Conservation (phyloP, 1,284 basidiomycete species). For the Rhodofomes roseus region DNA sequence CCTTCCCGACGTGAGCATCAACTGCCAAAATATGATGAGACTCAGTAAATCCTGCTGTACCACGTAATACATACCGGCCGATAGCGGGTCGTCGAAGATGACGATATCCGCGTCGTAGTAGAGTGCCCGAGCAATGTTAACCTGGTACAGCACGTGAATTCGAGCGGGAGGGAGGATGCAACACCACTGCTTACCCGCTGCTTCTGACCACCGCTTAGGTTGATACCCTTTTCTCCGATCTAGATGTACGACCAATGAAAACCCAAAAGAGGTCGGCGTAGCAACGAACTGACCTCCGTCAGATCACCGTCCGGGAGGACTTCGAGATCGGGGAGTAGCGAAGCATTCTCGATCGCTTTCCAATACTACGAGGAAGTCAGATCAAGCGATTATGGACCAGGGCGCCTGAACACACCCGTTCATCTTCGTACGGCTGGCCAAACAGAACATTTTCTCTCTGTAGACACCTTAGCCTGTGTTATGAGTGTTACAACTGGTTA, state of each 20-base stretch:
- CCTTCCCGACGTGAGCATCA: constrained; percentile 69
- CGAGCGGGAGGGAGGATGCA: background rate
- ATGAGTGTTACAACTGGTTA: background rate
- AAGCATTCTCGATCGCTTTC: constrained; percentile 58
- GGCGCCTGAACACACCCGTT: constrained; percentile 22
- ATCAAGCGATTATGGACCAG: background rate
- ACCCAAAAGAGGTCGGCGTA: background rate
- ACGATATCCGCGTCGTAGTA: constrained; percentile 72
- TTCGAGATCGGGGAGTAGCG: constrained; percentile 65
- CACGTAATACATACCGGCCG: constrained; percentile 44
- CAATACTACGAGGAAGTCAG: constrained; percentile 43
- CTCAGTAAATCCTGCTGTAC: background rate
- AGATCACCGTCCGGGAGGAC: constrained; percentile 72
- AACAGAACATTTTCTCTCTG: constrained; percentile 66
- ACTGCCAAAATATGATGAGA: constrained; percentile 32
- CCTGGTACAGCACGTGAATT: constrained; percentile 24
- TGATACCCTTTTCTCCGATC: constrained; percentile 70
- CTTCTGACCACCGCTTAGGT: constrained; percentile 57
- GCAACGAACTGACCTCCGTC: constrained; percentile 48
- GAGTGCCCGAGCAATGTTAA: constrained; percentile 72
- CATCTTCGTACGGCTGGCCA: constrained; percentile 64
- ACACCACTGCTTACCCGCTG: constrained; percentile 41
- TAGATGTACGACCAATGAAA: constrained; percentile 15
- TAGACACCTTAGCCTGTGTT: background rate
- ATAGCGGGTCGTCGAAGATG: constrained; percentile 73